phyloP scores from a whole-genome alignment of 257 asterid genomes.

The Solanum arcanum region DNA sequence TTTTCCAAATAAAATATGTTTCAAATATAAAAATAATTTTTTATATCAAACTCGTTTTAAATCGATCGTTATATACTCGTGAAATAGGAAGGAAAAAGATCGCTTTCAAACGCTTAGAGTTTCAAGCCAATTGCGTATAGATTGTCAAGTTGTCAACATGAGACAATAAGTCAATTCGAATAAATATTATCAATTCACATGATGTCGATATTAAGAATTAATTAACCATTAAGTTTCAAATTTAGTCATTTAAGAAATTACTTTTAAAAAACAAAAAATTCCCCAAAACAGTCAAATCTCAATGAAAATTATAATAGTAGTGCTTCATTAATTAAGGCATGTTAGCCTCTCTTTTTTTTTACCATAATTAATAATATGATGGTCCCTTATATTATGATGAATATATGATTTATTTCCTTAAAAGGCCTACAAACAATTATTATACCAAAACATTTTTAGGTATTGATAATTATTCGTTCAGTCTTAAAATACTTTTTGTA shows the following conservation, averaged over 20 bases:
- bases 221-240: not conserved
- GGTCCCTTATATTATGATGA: not conserved
- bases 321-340: not conserved
- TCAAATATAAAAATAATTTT: too few species aligned
- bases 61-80: too few species aligned
- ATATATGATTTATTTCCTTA: not conserved
- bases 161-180: not conserved
- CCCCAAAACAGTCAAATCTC: not conserved
- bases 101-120: not conserved
- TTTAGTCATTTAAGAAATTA: not conserved
- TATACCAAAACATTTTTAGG: not conserved
- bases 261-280: not conserved
- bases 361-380: not conserved
- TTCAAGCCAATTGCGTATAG: not conserved
- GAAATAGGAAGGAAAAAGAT: not conserved
- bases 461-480: too few species aligned
- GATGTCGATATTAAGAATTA: not conserved
- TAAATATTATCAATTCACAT: not conserved
- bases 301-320: not conserved
- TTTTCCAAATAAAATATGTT: too few species aligned
- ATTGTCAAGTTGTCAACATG: not conserved
- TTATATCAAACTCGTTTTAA: too few species aligned
- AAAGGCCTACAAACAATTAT: not conserved
- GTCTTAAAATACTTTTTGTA: not conserved
- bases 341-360: not conserved